A percentile compares a stretch with the other conserved stretches of the same genome.
phyloP scores from a whole-genome alignment of 768 basidiomycete species.

The Leccinum incarnatum region DNA sequence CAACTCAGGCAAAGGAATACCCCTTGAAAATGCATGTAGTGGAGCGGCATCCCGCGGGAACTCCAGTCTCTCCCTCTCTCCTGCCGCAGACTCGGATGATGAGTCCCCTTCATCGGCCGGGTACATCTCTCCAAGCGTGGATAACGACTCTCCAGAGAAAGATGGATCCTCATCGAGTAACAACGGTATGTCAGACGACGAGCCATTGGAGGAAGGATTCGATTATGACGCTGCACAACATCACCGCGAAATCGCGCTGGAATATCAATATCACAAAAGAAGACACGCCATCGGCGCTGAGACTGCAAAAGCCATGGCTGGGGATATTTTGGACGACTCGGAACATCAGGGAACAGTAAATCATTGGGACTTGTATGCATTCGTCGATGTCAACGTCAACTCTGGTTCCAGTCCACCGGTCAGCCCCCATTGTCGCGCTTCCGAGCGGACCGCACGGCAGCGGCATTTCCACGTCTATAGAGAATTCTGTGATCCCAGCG shows the following conservation, averaged over 20 bases:
- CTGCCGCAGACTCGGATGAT: constrained; percentile 60
- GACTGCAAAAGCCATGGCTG: constrained; percentile 49
- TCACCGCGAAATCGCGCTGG: constrained; percentile 72
- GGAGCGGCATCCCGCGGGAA: constrained; percentile 51
- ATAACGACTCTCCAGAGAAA: constrained; percentile 23
- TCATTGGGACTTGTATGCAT: constrained; percentile 3
- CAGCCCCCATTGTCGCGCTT: constrained; percentile 63
- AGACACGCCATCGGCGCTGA: constrained; percentile 54
- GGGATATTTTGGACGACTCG: constrained; percentile 42
- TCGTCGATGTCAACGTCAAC: background rate
- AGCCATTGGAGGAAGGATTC: constrained; percentile 45
- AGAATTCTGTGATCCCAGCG: constrained; percentile 40
- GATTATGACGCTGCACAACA: constrained; percentile 64
- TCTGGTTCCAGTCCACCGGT: constrained; percentile 34
- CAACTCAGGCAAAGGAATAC: constrained; percentile 31
- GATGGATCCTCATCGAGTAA: constrained; percentile 21
- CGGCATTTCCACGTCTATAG: constrained; percentile 43
- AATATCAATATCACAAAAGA: constrained; percentile 49
- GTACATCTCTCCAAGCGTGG: constrained; percentile 34
- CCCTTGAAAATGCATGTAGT: constrained; percentile 72
- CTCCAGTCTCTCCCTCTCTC: constrained; percentile 9
- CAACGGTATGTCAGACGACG: constrained; percentile 34
- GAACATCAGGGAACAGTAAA: constrained; percentile 47
- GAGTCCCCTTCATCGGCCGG: constrained; percentile 48
- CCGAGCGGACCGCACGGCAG: constrained; percentile 54